Evolutionary conservation across 202 grass and related monocot species (phyloP), one percentile per base, ranked within the genome.

Genomic region (Zizania palustris): DNA sequence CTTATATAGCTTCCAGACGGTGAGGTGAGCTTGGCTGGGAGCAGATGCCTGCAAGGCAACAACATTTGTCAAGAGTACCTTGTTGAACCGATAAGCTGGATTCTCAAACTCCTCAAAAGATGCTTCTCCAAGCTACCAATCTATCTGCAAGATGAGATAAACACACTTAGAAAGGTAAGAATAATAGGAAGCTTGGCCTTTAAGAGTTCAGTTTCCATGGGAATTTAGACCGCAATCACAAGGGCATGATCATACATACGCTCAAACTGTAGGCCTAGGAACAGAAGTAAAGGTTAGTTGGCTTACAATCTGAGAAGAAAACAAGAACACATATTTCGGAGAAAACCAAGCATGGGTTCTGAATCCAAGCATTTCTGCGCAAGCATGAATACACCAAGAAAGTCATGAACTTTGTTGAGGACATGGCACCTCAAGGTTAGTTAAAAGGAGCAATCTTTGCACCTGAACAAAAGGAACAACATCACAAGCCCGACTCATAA

Each of bases 141-240:
- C 65, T 85, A 88, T 74, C 74, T 85, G 83, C 59, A 77, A 72
- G 16, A 82, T 42, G 63, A 89, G 68, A 82, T 35, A 13, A 76
- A 81, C 59, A 10, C 53, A 43, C 51, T 88, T 76, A 88, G 71
- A 36, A 73, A 64, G 35, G 11, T 35, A 57, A 46, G 5, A 22
- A 67, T 48, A 60, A 44, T 48, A 58, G 56, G 15, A 43, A 64
- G 77, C 60, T 49, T 60, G 78, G 53, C 53, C 59, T 85, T 85
- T 58, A 18, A 85, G 65, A 73, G 82, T 38, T 13, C 57, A 10
- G 0, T 70, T 75, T 77, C 36, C 56, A 70, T 36, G 50, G 78
- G 54, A 15, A 63, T n/a, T n/a, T n/a, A n/a, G n/a, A n/a, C n/a
- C n/a, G n/a, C n/a, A n/a, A n/a, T n/a, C n/a, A n/a, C n/a, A n/a